A percentile compares a stretch with the other conserved stretches of the same genome.
phyloP scores from a whole-genome alignment of 2,329 filamentous ascomycete genomes.

The Penicillium digitatum region DNA sequence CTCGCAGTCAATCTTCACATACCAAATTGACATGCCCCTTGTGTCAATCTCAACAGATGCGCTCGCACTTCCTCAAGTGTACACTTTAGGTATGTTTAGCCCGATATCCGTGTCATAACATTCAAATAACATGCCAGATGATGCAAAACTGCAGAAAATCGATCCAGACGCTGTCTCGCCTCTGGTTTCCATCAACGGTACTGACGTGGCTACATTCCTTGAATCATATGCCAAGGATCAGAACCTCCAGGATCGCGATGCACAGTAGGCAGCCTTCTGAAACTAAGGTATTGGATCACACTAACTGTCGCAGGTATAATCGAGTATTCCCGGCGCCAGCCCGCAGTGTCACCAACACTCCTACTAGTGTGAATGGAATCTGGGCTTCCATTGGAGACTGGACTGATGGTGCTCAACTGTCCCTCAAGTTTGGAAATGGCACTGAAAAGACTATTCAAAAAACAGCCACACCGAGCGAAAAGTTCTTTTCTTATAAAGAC shows the following conservation, averaged over 20 bases:
- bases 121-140: constrained; percentile 10
- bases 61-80: constrained; percentile 55
- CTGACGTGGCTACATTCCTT: constrained; percentile 47
- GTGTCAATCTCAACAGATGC: constrained; percentile 62
- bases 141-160: constrained; percentile 14
- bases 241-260: constrained; percentile 55
- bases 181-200: constrained; percentile 55
- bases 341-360: constrained; percentile 20
- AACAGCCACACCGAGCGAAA: constrained; percentile 18
- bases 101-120: background rate
- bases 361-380: constrained; percentile 15
- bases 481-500: constrained; percentile 20
- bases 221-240: constrained; percentile 48
- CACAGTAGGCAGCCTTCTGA: constrained; percentile 42
- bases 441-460: constrained; percentile 17
- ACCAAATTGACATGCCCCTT: constrained; percentile 41
- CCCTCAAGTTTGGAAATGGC: constrained; percentile 21
- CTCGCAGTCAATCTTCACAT: constrained; percentile 46
- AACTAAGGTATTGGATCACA: background rate
- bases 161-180: constrained; percentile 43
- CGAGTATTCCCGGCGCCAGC: constrained; percentile 22
- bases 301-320: constrained; percentile 22
- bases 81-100: constrained; percentile 27
- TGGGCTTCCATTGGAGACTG: constrained; percentile 20
- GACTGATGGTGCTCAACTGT: constrained; percentile 18